A percentile compares a stretch with the other conserved stretches of the same genome.
Evolutionary conservation across 2,329 filamentous ascomycete species (phyloP).

Genomic region (Alternaria novae-zelandiae): DNA sequence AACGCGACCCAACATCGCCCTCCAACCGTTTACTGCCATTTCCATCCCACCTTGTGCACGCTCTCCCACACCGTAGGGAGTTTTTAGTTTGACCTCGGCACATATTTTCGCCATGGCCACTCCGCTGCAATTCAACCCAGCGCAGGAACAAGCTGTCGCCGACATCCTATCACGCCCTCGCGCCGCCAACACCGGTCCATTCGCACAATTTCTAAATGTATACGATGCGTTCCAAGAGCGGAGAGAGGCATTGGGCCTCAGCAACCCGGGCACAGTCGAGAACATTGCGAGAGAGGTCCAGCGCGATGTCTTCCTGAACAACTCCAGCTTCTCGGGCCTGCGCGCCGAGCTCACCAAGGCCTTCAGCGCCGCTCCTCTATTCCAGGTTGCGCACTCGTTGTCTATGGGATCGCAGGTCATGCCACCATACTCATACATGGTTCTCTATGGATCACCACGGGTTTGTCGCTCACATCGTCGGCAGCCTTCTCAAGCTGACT

Average conservation of each 20-base stretch:
- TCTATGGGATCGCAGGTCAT: conserved; percentile 88
- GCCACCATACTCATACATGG: conserved; percentile 93
- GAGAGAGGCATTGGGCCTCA: conserved; percentile 84
- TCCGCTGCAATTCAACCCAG: conserved; percentile 42
- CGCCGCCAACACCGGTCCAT: conserved; percentile 70
- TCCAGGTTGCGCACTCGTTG: conserved; percentile 97
- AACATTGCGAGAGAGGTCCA: conserved; percentile 89
- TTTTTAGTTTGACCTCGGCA: conserved; percentile 1
- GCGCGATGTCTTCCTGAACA: conserved; percentile 94
- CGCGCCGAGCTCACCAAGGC: conserved; percentile 96
- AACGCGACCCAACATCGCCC: conserved; percentile 24
- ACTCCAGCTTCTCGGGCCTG: conserved; percentile 95
- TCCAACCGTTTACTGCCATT: conserved; percentile 18
- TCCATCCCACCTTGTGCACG: conserved; percentile 25
- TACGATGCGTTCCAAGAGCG: conserved; percentile 83
- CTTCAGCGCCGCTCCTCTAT: conserved; percentile 90
- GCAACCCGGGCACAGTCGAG: conserved; percentile 93
- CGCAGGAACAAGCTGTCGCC: conserved; percentile 48
- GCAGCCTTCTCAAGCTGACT: conserved; percentile 25
- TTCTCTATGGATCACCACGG: conserved; percentile 90
- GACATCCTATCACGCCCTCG: conserved; percentile 67
- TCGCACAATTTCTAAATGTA: conserved; percentile 73
- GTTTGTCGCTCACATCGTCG: conserved; percentile 59
- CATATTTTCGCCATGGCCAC: conserved; percentile 28
- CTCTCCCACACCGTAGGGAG: conserved; percentile 11